These are phyloP conservation scores for Alnus rubra DNA, from an alignment of 306 rosid species.

Conservation along the genomic window DNA sequence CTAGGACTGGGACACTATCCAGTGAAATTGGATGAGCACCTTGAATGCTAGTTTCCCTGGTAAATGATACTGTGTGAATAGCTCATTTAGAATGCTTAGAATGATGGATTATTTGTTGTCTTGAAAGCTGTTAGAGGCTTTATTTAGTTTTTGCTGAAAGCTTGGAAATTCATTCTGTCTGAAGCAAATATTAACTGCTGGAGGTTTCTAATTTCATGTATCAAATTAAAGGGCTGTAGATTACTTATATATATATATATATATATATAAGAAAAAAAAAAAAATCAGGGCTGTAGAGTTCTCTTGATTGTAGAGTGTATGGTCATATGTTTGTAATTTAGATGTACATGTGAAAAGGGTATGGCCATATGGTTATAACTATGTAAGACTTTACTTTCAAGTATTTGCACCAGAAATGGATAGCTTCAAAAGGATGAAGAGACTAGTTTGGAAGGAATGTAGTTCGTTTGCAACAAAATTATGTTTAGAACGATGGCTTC, in stretches of 20 bases:
- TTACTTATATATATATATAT: no score
- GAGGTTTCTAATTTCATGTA: neutral
- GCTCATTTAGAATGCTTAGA: neutral
- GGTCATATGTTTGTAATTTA: neutral
- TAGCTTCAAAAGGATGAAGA: neutral
- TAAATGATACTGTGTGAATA: neutral
- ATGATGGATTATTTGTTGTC: neutral
- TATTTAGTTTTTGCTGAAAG: neutral
- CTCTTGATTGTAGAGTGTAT: neutral
- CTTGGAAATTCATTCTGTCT: neutral
- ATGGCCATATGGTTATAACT: neutral
- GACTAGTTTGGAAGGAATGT: neutral
- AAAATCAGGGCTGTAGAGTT: neutral
- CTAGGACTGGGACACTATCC: neutral
- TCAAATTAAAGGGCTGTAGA: neutral
- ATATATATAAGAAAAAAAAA: no score
- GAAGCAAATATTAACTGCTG: neutral
- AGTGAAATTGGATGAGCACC: neutral
- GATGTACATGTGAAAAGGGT: no score
- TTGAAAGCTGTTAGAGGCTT: neutral
- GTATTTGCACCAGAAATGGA: neutral
- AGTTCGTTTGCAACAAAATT: neutral
- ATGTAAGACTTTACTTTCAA: neutral
- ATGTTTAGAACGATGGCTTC: neutral
- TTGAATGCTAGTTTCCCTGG: neutral